Conservation (phyloP, 306 rosid genomes). For the Cucurbita ficifolia region DNA sequence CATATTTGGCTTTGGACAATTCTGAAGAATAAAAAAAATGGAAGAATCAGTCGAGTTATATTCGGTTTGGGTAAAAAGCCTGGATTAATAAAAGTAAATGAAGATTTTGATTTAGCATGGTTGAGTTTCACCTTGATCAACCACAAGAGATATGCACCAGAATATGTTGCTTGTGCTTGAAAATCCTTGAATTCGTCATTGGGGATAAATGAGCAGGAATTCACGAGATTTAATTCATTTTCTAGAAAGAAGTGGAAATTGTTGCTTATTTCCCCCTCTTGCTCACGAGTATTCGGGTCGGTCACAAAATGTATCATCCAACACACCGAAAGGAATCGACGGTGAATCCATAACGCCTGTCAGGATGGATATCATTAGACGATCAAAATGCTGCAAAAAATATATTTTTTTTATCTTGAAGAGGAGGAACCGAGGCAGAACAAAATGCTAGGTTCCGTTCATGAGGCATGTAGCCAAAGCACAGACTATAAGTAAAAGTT, state of each 20-base stretch:
- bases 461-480: neutral
- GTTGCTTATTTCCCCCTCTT: conserved; percentile 9
- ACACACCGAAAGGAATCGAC: conserved; percentile 54
- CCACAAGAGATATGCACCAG: conserved; percentile 54
- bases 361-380: neutral
- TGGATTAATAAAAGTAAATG: neutral
- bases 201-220: conserved; percentile 30
- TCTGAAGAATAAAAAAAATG: conserved; percentile 28
- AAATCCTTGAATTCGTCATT: conserved; percentile 49
- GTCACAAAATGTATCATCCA: conserved; percentile 35
- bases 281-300: conserved; percentile 16
- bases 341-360: conserved; percentile 94
- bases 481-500: neutral
- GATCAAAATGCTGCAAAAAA: neutral
- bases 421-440: neutral
- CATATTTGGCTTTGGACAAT: conserved; percentile 25
- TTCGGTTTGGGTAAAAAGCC: neutral
- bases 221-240: conserved; percentile 36
- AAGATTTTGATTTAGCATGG: neutral
- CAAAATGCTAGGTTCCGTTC: neutral
- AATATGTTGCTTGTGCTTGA: conserved; percentile 48
- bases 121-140: conserved; percentile 34
- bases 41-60: neutral
- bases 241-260: conserved; percentile 30
- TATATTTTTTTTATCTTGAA: neutral